A percentile compares a stretch with the other conserved stretches of the same genome.
These are phyloP conservation scores for Helichrysum umbraculigerum DNA, from an alignment of 129 eudicot genomes.

Conservation along the genomic window DNA sequence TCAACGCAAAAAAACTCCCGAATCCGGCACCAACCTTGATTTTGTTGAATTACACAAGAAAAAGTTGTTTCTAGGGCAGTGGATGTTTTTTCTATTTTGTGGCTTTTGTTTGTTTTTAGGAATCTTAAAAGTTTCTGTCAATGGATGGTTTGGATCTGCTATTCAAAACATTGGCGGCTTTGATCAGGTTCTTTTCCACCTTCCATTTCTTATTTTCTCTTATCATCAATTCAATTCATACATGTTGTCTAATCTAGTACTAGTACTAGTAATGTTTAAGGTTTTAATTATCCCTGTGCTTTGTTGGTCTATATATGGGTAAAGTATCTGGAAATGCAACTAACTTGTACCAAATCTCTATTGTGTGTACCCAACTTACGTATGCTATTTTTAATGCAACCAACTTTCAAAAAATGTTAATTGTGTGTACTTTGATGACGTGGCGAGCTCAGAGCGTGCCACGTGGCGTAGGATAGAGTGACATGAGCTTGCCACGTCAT, in stretches of 20 bases:
- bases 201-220: constrained; percentile 1
- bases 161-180: constrained; percentile 56
- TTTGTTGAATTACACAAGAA: constrained; percentile 53
- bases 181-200: constrained; percentile 51
- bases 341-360: too few relatives aligned
- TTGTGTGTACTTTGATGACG: too few relatives aligned
- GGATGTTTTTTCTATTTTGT: constrained; percentile 82
- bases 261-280: too few relatives aligned
- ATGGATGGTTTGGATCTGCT: constrained; percentile 84
- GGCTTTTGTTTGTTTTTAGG: constrained; percentile 80
- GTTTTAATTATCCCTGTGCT: too few relatives aligned
- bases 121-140: constrained; percentile 66
- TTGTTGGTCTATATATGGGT: too few relatives aligned
- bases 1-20: constrained; percentile 44
- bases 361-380: too few relatives aligned
- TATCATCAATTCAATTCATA: neutral
- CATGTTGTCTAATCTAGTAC: neutral
- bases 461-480: too few relatives aligned
- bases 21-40: constrained; percentile 19
- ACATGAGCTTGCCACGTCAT: too few relatives aligned
- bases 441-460: too few relatives aligned
- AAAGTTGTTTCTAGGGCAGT: constrained; percentile 57
- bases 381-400: too few relatives aligned
- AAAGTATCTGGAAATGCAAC: too few relatives aligned
- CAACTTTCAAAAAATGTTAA: too few relatives aligned